Evolutionary conservation across 2,329 filamentous ascomycete genomes (phyloP).

Genomic region (Pseudogymnoascus sp.): DNA sequence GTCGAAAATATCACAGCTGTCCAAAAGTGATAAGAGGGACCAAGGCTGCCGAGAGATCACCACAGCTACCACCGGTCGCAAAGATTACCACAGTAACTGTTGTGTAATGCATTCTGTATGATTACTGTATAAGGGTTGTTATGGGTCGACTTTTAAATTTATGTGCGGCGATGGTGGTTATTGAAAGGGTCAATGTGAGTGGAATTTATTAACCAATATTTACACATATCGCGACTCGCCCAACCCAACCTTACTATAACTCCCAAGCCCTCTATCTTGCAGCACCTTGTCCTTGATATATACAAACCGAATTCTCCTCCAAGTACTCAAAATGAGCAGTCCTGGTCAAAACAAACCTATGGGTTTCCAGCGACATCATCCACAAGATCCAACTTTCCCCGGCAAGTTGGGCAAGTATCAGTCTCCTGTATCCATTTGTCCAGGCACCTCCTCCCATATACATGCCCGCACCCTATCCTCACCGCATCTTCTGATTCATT

Average conservation of each 20-base stretch:
- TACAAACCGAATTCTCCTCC: background rate
- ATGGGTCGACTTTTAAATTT: too few relatives aligned
- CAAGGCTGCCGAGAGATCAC: too few relatives aligned
- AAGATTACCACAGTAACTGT: too few relatives aligned
- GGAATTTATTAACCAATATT: background rate
- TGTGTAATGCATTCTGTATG: too few relatives aligned
- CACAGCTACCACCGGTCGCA: too few relatives aligned
- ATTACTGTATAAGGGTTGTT: too few relatives aligned
- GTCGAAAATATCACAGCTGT: too few relatives aligned
- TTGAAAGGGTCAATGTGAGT: background rate
- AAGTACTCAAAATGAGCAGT: background rate
- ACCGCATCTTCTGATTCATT: background rate
- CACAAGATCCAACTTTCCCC: background rate
- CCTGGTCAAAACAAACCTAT: background rate
- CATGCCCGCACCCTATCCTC: background rate
- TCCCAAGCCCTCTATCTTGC: background rate
- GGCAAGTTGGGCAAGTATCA: slow-evolving; percentile 5
- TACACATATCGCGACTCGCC: background rate
- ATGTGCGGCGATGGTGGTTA: too few relatives aligned
- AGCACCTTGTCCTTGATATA: background rate
- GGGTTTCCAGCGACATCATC: background rate
- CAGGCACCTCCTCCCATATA: background rate
- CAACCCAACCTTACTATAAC: background rate
- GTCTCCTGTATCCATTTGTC: slow-evolving; percentile 8
- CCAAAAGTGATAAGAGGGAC: too few relatives aligned